Base-by-base conservation (phyloP, 345 rosid genomes). In the Eutrema japonicum region DNA sequence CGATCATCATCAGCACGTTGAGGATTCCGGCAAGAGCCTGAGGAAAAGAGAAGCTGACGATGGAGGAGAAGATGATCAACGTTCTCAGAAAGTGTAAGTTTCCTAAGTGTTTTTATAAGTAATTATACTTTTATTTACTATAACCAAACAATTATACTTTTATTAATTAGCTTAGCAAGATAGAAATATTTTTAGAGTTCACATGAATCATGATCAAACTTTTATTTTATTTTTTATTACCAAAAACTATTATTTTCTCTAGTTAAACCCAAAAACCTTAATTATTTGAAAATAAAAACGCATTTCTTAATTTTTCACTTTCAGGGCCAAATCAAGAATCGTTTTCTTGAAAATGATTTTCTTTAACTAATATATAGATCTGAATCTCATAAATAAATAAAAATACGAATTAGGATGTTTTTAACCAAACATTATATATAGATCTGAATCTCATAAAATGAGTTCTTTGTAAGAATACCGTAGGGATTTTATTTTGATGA, bases 1-100 rank as follows among this genome's bases (percentile, higher is more conserved):
- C 2, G 85, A 85, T 47, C 83, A 63, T 47, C 83, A 63, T 69
- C 64, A 77, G 26, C 82, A 68, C 5, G 84, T 82, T 45, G 86
- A 87, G 51, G 89, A 80, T 68, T 83, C 88, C 5, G 60, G 75
- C 64, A 85, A 82, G 78, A 80, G 54, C 9, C 71, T 11, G 60
- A 79, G 58, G 66, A 84, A 82, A 61, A 53, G 45, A 63, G 69
- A 61, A 33, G 71, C 76, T 68, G 65, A 47, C 49, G 47, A 86
- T 74, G 78, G 83, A 66, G 72, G 38, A 33, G 83, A 81, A 52
- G 88, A 74, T 55, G 85, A 82, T 55, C 75, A 84, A 67, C 78
- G 45, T 79, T 79, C 91, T 41, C 80, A 76, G 73, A 87, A 87
- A 82, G 41, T 62, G 95, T 87, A 76, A 80, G 81, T 71, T 73